These are phyloP conservation scores for Ophiocordyceps robertsii DNA, from an alignment of 2,329 filamentous ascomycete genomes.

Conservation along the genomic window DNA sequence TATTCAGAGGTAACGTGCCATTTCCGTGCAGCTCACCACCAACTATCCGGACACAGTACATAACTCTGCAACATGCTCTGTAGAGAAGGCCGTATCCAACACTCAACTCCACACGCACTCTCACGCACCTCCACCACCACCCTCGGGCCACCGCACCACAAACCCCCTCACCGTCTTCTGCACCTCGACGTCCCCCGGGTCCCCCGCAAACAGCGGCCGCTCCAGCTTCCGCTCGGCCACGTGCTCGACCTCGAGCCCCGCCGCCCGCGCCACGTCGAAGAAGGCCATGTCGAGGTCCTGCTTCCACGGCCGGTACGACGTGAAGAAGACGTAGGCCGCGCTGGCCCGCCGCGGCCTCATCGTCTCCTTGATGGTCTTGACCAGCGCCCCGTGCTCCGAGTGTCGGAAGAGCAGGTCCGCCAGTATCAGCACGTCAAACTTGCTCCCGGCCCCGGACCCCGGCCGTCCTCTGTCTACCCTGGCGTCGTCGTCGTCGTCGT, in stretches of 20 bases:
- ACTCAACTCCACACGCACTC: no score
- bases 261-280: conserved; percentile 61
- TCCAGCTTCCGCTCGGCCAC: conserved; percentile 73
- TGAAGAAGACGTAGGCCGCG: conserved; percentile 80
- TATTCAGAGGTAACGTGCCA: no score
- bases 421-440: conserved; percentile 71
- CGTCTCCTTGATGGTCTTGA: conserved; percentile 56
- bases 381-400: conserved; percentile 67
- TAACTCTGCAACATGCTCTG: no score
- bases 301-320: conserved; percentile 86
- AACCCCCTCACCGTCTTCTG: conserved; percentile 76
- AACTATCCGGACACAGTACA: no score
- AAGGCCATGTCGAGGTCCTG: conserved; percentile 74
- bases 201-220: conserved; percentile 77
- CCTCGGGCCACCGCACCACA: conserved; percentile 49
- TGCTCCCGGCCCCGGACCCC: no score
- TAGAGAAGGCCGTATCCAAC: no score
- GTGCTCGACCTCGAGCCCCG: conserved; percentile 65
- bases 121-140: background rate
- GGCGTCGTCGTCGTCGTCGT: conserved; percentile 11
- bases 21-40: no score
- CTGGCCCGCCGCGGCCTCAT: conserved; percentile 42
- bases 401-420: conserved; percentile 89
- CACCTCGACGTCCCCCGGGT: conserved; percentile 71
- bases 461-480: no score